Percentiles rank a stretch among this genome's conserved stretches.
These are phyloP conservation scores for Aspergillus novofumigatus DNA, from an alignment of 2,329 filamentous ascomycete species.

Conservation along the genomic window DNA sequence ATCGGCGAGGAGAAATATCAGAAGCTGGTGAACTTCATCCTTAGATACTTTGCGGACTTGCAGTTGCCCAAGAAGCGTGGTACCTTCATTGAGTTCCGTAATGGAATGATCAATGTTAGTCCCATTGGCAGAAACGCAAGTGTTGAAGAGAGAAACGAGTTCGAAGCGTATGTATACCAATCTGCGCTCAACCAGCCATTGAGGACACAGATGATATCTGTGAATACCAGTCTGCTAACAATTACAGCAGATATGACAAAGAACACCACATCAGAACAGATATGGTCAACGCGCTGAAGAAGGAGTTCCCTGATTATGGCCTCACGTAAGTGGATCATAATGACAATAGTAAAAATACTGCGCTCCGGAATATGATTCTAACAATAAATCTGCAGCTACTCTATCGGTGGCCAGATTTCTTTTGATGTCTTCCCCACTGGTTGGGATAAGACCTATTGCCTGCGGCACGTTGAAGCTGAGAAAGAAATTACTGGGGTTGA, in stretches of 20 bases:
- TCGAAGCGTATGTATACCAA: conserved; percentile 52
- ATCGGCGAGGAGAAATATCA: conserved; percentile 77
- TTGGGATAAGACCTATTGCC: conserved; percentile 99
- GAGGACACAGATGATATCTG: not conserved
- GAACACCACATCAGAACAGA: conserved; percentile 69
- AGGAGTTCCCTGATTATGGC: conserved; percentile 77
- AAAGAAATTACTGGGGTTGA: conserved; percentile 58
- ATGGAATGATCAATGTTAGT: conserved; percentile 63
- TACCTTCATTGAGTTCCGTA: conserved; percentile 64
- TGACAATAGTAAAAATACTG: not conserved
- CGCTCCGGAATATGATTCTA: not conserved
- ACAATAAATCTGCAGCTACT: conserved; percentile 57
- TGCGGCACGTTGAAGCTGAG: conserved; percentile 80
- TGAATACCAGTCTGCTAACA: conserved; percentile 7
- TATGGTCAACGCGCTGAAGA: conserved; percentile 71
- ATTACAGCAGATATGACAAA: conserved; percentile 61
- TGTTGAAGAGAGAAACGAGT: conserved; percentile 73
- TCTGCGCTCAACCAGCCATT: not conserved
- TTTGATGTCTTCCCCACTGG: conserved; percentile 96
- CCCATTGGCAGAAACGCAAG: conserved; percentile 76
- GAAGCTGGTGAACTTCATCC: conserved; percentile 54
- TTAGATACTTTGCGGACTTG: conserved; percentile 59
- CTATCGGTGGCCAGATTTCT: conserved; percentile 94
- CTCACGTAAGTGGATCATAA: conserved; percentile 64
- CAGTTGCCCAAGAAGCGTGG: conserved; percentile 61